These are phyloP conservation scores for Pyropia yezoensis DNA, from an alignment of 23 red algal species.

Conservation along the genomic window DNA sequence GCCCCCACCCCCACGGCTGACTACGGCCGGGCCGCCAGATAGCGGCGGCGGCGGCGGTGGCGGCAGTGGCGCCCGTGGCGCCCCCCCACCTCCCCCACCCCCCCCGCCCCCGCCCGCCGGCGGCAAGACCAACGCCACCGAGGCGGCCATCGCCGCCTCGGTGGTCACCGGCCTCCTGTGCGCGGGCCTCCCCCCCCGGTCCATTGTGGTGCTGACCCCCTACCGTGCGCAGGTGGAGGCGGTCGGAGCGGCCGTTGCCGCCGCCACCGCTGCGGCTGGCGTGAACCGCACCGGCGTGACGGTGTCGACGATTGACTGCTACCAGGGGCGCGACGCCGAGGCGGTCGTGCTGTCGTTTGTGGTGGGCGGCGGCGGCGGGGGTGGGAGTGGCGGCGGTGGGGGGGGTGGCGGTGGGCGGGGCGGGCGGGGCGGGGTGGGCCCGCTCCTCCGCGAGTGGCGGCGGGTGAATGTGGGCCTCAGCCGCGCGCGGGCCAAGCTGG, in stretches of 20 bases:
- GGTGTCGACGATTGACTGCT: slow-evolving; percentile 75
- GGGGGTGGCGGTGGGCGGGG: not conserved
- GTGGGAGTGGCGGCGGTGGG: slow-evolving; percentile 28
- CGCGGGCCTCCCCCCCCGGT: slow-evolving; percentile 10
- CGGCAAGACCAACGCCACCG: not conserved
- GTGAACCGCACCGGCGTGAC: not conserved
- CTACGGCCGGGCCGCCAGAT: not conserved
- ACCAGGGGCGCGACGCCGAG: slow-evolving; percentile 77
- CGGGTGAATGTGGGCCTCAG: slow-evolving; percentile 85
- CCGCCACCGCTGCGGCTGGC: not conserved
- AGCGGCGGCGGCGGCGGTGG: not conserved
- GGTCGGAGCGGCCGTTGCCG: slow-evolving; percentile 2
- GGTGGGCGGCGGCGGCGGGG: too few relatives aligned
- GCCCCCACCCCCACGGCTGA: not conserved
- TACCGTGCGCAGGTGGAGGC: slow-evolving; percentile 67
- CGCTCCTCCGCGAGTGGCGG: slow-evolving; percentile 77
- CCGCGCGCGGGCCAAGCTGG: slow-evolving; percentile 72
- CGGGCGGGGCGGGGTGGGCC: slow-evolving; percentile 27
- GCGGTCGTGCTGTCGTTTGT: slow-evolving; percentile 76
- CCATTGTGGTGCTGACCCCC: slow-evolving; percentile 67
- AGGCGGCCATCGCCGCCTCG: slow-evolving; percentile 11
- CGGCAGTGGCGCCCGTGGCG: not conserved
- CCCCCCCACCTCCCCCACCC: not conserved
- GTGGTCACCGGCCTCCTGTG: slow-evolving; percentile 5
- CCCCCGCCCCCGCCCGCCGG: too few relatives aligned